Evolutionary conservation across 768 basidiomycete genomes (phyloP), one percentile per base, ranked within the genome.

Genomic region (Suillus sp.): DNA sequence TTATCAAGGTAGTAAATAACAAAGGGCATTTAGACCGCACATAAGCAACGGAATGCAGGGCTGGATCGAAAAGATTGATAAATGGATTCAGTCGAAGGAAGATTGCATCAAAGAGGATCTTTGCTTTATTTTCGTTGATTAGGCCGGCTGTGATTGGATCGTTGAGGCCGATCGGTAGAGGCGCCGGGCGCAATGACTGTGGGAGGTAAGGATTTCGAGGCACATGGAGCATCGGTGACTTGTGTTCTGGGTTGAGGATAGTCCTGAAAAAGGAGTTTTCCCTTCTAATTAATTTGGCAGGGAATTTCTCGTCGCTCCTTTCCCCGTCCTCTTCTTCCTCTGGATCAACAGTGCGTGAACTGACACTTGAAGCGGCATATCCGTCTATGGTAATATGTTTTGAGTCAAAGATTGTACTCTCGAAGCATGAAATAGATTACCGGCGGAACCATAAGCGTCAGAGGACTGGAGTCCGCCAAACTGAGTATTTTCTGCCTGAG

Each of bases 41-140:
- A 73, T 94, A 95, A 40, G 80, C 70, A 57, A 89, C 82, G 0
- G 94, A 88, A 74, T 96, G 95, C 40, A 96, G 78, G n/a, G 84
- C 79, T 42, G 93, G 91, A 78, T 95, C 94, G 72, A 96, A 93
- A 37, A 95, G 81, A 72, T 91, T 92, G 77, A 95, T 87, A 74
- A 95, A 93, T 14, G 93, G 92, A 73, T 95, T 95, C 59, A 95
- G 83, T 64, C 92, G 90, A 61, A 91, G 72, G 77, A 91, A 93
- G 72, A 95, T 83, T 65, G 85, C 78, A 73, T 93, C 91, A 66
- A 94, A 93, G 51, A 93, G 79, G 55, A 85, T 80, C 69, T 83
- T 83, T 51, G 90, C 91, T 62, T 90, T 86, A 43, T 81, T 80
- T 68, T 92, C 90, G 59, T 82, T 81, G 66, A 95, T 78, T 67